A percentile compares a stretch with the other conserved stretches of the same genome.
Evolutionary conservation across 2,329 filamentous ascomycete species (phyloP).

Genomic region (Diaporthe humulicola): DNA sequence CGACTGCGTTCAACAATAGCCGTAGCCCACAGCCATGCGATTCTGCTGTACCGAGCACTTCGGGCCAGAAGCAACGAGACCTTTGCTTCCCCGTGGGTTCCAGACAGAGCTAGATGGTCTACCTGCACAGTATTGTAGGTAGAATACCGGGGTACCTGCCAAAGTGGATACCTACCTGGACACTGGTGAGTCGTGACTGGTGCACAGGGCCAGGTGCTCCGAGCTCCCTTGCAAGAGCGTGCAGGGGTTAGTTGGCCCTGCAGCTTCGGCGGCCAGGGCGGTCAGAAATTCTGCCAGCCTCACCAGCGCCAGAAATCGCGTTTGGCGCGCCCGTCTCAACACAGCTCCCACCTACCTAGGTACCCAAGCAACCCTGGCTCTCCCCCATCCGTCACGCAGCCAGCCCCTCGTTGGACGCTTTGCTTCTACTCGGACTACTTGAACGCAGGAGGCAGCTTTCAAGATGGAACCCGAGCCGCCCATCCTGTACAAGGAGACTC

Average conservation of each 20-base stretch:
- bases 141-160: too few relatives aligned
- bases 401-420: neutral
- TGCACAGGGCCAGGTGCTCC: neutral
- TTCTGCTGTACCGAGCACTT: neutral
- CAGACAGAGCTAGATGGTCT: too few relatives aligned
- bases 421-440: neutral
- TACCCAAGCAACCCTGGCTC: slow-evolving; percentile 13
- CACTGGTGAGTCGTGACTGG: too few relatives aligned
- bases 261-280: slow-evolving; percentile 30
- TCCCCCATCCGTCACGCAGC: slow-evolving; percentile 9
- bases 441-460: slow-evolving; percentile 36
- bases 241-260: slow-evolving; percentile 5
- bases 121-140: too few relatives aligned
- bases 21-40: neutral
- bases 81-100: neutral
- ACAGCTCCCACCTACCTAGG: slow-evolving; percentile 21
- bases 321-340: slow-evolving; percentile 16
- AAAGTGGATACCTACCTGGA: too few relatives aligned
- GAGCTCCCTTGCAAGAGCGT: neutral
- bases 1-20: neutral
- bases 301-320: slow-evolving; percentile 4
- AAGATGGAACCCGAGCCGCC: slow-evolving; percentile 74
- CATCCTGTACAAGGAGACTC: slow-evolving; percentile 87
- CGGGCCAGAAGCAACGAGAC: neutral
- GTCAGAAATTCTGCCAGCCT: slow-evolving; percentile 46